Evolutionary conservation across 139 green algal species (phyloP).

Genomic region (Nannochloris sp.): DNA sequence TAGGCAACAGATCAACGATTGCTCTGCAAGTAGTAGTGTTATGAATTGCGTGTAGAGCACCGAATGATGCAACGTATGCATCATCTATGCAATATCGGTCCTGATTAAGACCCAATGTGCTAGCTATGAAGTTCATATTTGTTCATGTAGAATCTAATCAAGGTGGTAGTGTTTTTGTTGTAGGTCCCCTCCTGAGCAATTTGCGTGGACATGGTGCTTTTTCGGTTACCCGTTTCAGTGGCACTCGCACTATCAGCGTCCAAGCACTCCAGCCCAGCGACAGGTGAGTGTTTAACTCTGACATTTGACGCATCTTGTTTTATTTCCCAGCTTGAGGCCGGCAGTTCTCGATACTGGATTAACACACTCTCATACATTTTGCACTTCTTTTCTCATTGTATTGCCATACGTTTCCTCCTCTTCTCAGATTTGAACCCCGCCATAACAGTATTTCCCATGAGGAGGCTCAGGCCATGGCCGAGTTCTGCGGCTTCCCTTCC

Average conservation of each 20-base stretch:
- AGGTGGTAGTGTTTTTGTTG: not conserved
- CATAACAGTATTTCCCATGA: constrained; percentile 84
- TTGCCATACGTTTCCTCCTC: too few species aligned
- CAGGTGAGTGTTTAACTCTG: constrained; percentile 37
- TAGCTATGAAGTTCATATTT: too few species aligned
- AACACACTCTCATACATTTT: too few species aligned
- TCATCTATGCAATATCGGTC: too few species aligned
- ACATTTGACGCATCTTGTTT: not conserved
- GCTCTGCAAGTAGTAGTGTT: too few species aligned
- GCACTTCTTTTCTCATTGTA: too few species aligned
- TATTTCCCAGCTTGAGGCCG: too few species aligned
- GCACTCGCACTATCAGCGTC: constrained; percentile 56
- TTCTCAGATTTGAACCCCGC: constrained; percentile 91
- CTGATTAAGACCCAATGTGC: too few species aligned
- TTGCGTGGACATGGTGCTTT: not conserved
- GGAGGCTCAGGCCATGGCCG: constrained; percentile 82
- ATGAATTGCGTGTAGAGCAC: too few species aligned
- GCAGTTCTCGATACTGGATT: too few species aligned
- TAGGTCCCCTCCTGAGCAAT: not conserved
- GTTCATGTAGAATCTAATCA: too few species aligned
- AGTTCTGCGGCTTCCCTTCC: constrained; percentile 67
- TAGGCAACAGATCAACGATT: not conserved
- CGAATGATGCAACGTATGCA: too few species aligned
- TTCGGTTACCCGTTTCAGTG: constrained; percentile 12
- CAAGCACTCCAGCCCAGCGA: constrained; percentile 67